Conservation (phyloP, 305 asterid species). For the Euphrasia arctica region DNA sequence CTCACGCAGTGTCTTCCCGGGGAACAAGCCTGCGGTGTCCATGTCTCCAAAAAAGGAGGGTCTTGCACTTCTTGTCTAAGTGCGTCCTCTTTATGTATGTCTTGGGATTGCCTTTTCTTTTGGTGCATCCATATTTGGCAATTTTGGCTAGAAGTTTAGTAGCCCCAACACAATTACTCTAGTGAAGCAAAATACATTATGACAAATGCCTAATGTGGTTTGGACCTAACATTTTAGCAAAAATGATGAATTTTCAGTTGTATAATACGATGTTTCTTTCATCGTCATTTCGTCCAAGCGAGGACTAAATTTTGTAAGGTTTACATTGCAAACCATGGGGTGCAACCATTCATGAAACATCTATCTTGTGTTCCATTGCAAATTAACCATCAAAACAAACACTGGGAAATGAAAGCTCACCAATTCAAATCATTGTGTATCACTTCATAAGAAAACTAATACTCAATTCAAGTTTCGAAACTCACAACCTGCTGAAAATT, state of each 20-base stretch:
- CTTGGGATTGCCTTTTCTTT: too few species aligned
- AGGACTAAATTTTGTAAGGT: too few species aligned
- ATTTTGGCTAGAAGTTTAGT: background rate
- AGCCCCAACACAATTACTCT: constrained; percentile 1
- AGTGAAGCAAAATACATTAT: constrained; percentile 3
- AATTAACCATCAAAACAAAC: constrained; percentile 24
- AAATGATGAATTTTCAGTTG: too few species aligned
- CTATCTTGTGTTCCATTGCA: constrained; percentile 5
- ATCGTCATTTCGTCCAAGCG: too few species aligned
- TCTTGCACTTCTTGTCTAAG: constrained; percentile 56
- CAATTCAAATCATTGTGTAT: too few species aligned
- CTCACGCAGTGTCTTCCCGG: constrained; percentile 73
- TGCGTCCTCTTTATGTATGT: background rate
- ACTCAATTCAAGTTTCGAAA: constrained; percentile 23
- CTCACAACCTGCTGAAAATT: constrained; percentile 25
- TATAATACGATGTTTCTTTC: too few species aligned
- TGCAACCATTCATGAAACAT: background rate
- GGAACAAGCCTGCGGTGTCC: constrained; percentile 46
- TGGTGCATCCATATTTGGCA: too few species aligned
- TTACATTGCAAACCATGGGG: background rate
- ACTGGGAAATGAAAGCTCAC: too few species aligned
- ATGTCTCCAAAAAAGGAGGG: constrained; percentile 61
- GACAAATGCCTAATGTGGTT: background rate
- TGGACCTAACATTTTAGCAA: too few species aligned
- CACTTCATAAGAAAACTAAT: constrained; percentile 15